Evolutionary conservation across 805 yeast species (phyloP), one percentile per base, ranked within the genome.

Genomic region (Metschnikowia drakensbergensis): DNA sequence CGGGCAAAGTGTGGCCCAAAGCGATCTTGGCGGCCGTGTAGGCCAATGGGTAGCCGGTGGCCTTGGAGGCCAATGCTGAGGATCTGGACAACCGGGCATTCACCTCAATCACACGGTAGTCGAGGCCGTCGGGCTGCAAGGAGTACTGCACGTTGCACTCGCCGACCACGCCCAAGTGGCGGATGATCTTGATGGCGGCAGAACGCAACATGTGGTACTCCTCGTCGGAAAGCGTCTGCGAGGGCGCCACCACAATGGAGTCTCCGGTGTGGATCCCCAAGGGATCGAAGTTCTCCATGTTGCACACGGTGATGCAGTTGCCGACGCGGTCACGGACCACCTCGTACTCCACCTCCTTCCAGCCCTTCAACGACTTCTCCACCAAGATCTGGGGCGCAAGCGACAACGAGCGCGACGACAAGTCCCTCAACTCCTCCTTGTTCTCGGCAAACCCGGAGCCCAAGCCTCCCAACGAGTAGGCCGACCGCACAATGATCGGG

Each of bases 271-370:
- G 99, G 62, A 92, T 86, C 60, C 99, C 99, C 59, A 92, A 81
- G 38, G 99, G 99, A 71, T 92, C 99, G 60, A 92, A 92, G 76
- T 92, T 92, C 75, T 92, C 99, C 99, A 92, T 92, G 72, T 92
- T 92, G 79, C 99, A 92, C 46, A 92, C 99, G 38, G 99, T 92
- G 67, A 92, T 92, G 80, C 99, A 92, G 80, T 92, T 92, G 58
- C 86, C 97, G 48, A 86, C 94, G 55, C 94, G 81, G 75, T 92
- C 99, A 66, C 99, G 86, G 49, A 92, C 98, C 56, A 92, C 99
- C 76, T 92, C 99, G 69, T 92, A 92, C 73, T 92, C 99, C 54
- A 92, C 95, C 72, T 92, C 99, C 70, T 92, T 92, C 99, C 99
- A 92, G 56, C 99, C 99, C 76, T 91, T 92, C 73, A 92, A 77